These are phyloP conservation scores for Calocera cornea DNA, from an alignment of 768 basidiomycete species.

Conservation along the genomic window DNA sequence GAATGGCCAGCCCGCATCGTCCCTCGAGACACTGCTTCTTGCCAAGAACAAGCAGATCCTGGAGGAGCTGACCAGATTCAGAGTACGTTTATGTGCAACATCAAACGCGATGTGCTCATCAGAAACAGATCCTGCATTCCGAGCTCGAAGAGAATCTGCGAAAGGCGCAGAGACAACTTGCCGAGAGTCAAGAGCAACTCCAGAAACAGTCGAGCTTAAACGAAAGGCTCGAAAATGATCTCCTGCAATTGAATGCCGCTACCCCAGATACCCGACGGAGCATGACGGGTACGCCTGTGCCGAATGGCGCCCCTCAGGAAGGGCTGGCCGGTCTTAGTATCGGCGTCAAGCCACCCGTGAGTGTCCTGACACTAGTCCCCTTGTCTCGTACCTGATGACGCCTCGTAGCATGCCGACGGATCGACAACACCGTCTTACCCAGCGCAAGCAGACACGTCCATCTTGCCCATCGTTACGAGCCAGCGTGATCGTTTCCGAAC, in stretches of 20 bases:
- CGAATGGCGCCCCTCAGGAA: slow-evolving; percentile 30
- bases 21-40: slow-evolving; percentile 80
- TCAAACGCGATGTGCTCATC: not conserved
- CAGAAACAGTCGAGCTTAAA: slow-evolving; percentile 68
- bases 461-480: slow-evolving; percentile 94
- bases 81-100: slow-evolving; percentile 37
- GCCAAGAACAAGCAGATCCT: slow-evolving; percentile 86
- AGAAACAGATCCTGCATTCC: slow-evolving; percentile 55
- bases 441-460: slow-evolving; percentile 75
- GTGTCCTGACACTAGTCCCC: slow-evolving; percentile 13
- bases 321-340: slow-evolving; percentile 61
- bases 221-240: slow-evolving; percentile 83
- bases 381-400: not conserved
- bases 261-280: slow-evolving; percentile 19
- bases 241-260: slow-evolving; percentile 64
- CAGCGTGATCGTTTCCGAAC: slow-evolving; percentile 97
- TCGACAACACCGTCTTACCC: not conserved
- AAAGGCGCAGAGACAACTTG: slow-evolving; percentile 43
- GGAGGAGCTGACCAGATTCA: slow-evolving; percentile 83
- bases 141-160: slow-evolving; percentile 65
- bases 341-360: slow-evolving; percentile 39
- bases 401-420: not conserved
- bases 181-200: slow-evolving; percentile 47
- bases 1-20: slow-evolving; percentile 54
- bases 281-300: slow-evolving; percentile 21